phyloP scores from a whole-genome alignment of 2,329 filamentous ascomycete species.

The Alternaria burnsii region DNA sequence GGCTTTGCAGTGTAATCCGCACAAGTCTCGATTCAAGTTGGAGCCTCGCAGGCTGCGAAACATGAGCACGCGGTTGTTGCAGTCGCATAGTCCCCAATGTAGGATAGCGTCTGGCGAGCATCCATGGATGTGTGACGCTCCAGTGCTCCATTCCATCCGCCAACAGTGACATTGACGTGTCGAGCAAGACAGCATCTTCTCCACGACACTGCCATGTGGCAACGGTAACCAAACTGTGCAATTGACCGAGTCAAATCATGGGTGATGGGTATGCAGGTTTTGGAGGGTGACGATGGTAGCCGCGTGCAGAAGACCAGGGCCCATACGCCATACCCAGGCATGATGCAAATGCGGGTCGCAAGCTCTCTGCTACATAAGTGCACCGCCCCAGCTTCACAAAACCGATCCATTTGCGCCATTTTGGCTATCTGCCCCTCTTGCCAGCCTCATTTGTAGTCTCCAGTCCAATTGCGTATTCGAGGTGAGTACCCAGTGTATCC shows the following conservation, averaged over 20 bases:
- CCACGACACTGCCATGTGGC: slow-evolving; percentile 16
- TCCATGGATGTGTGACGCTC: background rate
- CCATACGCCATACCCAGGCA: slow-evolving; percentile 29
- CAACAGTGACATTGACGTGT: slow-evolving; percentile 6
- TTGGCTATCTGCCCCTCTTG: slow-evolving; percentile 14
- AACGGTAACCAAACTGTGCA: slow-evolving; percentile 2
- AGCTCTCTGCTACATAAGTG: slow-evolving; percentile 39
- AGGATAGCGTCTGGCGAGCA: slow-evolving; percentile 22
- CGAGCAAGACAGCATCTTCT: background rate
- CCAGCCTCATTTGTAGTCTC: slow-evolving; percentile 8
- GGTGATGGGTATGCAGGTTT: slow-evolving; percentile 24
- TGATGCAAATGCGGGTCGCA: slow-evolving; percentile 45
- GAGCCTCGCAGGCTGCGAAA: background rate
- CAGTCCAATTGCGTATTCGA: slow-evolving; percentile 19
- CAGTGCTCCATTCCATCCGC: slow-evolving; percentile 7
- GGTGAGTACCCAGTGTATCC: slow-evolving; percentile 24
- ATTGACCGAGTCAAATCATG: slow-evolving; percentile 4
- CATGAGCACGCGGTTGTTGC: slow-evolving; percentile 8
- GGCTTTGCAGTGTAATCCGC: background rate
- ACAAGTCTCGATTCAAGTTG: slow-evolving; percentile 3
- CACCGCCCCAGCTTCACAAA: slow-evolving; percentile 27
- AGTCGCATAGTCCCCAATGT: slow-evolving; percentile 20
- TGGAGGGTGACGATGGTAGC: slow-evolving; percentile 24
- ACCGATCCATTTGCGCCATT: slow-evolving; percentile 29
- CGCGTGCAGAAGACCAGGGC: slow-evolving; percentile 37